phyloP scores from a whole-genome alignment of 257 asterid species.

The Solanum chilense region DNA sequence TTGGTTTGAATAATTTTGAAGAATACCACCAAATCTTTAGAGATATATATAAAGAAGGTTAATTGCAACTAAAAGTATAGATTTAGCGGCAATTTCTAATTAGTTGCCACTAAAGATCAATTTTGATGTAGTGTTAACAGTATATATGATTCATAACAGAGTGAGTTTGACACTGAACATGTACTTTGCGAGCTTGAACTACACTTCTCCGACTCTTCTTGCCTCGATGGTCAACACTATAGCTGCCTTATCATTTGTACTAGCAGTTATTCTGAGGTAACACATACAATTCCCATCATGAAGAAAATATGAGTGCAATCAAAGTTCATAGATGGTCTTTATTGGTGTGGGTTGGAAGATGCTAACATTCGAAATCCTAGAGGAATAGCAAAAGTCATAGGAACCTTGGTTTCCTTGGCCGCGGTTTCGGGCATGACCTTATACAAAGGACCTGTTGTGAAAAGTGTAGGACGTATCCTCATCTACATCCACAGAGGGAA shows the following conservation, averaged over 20 bases:
- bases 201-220: conserved; percentile 54
- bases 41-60: too few relatives aligned
- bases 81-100: too few relatives aligned
- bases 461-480: conserved; percentile 26
- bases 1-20: too few relatives aligned
- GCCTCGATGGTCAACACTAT: conserved; percentile 59
- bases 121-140: neutral
- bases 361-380: conserved; percentile 34
- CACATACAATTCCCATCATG: neutral
- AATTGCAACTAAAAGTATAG: too few relatives aligned
- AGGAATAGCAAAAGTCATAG: conserved; percentile 49
- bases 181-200: conserved; percentile 53
- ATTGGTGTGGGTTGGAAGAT: conserved; percentile 42
- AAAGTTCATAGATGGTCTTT: neutral
- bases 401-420: conserved; percentile 56
- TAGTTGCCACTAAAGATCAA: too few relatives aligned
- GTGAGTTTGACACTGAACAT: conserved; percentile 60
- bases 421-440: conserved; percentile 58
- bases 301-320: neutral
- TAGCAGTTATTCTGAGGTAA: conserved; percentile 64
- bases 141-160: conserved; percentile 16
- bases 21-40: too few relatives aligned
- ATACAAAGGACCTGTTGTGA: conserved; percentile 49
- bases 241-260: conserved; percentile 54
- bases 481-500: conserved; percentile 26